A percentile compares a stretch with the other conserved stretches of the same genome.
These are phyloP conservation scores for Eucalyptus regnans DNA, from an alignment of 345 rosid species.

Conservation along the genomic window DNA sequence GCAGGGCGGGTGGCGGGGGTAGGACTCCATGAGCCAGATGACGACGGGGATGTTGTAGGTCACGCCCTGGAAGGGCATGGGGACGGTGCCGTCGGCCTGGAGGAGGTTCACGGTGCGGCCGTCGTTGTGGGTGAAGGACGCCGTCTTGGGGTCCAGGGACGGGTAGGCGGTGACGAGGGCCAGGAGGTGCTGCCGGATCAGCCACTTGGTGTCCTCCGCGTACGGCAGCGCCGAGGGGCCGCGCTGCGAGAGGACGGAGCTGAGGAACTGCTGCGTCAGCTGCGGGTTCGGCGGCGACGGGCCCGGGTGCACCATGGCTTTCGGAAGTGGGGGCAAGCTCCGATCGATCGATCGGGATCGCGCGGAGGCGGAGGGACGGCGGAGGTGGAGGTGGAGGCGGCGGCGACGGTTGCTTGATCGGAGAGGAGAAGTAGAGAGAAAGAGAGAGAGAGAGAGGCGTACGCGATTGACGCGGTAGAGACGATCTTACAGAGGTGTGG, in stretches of 20 bases:
- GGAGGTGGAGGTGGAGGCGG: background rate
- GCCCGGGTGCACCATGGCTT: background rate
- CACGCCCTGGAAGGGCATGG: slow-evolving; percentile 69
- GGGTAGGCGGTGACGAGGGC: slow-evolving; percentile 37
- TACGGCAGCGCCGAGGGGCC: slow-evolving; percentile 79
- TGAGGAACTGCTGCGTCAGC: slow-evolving; percentile 63
- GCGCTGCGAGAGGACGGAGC: slow-evolving; percentile 71
- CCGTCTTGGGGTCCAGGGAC: slow-evolving; percentile 76
- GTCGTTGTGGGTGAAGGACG: slow-evolving; percentile 92
- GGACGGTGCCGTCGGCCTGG: slow-evolving; percentile 86
- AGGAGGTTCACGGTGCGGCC: slow-evolving; percentile 86
- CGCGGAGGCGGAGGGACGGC: background rate
- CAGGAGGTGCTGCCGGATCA: slow-evolving; percentile 86
- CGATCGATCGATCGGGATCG: background rate
- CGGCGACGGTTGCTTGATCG: background rate
- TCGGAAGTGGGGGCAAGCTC: background rate
- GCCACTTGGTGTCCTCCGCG: slow-evolving; percentile 70
- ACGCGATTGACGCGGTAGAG: background rate
- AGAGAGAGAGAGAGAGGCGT: background rate
- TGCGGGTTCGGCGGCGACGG: slow-evolving; percentile 29
- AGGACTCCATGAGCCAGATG: slow-evolving; percentile 86
- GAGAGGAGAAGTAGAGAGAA: background rate
- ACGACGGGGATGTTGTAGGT: slow-evolving; percentile 89
- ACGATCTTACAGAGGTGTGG: background rate
- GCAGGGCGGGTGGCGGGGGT: slow-evolving; percentile 70